A percentile compares a stretch with the other conserved stretches of the same genome.
Evolutionary conservation across 805 yeast species (phyloP).

Genomic region (Barnettozyma sp.): DNA sequence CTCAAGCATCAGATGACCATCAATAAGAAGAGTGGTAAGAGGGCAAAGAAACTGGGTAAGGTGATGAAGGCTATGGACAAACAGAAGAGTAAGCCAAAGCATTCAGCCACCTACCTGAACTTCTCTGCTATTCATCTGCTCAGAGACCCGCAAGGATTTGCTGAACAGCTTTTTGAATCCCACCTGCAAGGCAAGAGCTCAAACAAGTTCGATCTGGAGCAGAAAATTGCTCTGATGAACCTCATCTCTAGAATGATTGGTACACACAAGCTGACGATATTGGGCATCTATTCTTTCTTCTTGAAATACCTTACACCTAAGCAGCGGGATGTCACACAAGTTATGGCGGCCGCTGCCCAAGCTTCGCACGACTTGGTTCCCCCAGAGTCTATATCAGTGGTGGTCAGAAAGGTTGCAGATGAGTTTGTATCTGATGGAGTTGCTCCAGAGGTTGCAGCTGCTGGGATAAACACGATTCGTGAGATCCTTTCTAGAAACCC

Average conservation of each 20-base stretch:
- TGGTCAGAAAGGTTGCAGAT: conserved; percentile 89
- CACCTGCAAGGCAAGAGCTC: conserved; percentile 67
- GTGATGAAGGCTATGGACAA: conserved; percentile 68
- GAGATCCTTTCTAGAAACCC: conserved; percentile 94
- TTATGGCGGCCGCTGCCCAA: conserved; percentile 96
- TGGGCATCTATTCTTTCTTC: conserved; percentile 85
- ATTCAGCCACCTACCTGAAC: conserved; percentile 65
- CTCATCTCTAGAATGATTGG: conserved; percentile 86
- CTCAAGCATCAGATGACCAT: conserved; percentile 76
- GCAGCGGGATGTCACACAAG: conserved; percentile 88
- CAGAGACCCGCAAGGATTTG: conserved; percentile 97
- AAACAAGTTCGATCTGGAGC: conserved; percentile 75
- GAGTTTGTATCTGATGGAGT: conserved; percentile 99
- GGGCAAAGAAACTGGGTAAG: conserved; percentile 70
- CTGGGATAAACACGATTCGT: conserved; percentile 92
- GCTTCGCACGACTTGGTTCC: conserved; percentile 96
- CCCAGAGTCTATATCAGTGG: conserved; percentile 77
- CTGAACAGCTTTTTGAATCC: conserved; percentile 69
- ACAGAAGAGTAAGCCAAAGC: conserved; percentile 53
- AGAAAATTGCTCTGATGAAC: conserved; percentile 82
- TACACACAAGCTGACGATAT: conserved; percentile 84
- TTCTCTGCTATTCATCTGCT: conserved; percentile 91
- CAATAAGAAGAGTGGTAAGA: conserved; percentile 74
- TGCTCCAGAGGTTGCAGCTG: conserved; percentile 95
- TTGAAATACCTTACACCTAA: conserved; percentile 89